Percentiles rank a stretch among this genome's conserved stretches.
Evolutionary conservation across 768 basidiomycete species (phyloP).

Genomic region (Neoboletus brunneissimus): DNA sequence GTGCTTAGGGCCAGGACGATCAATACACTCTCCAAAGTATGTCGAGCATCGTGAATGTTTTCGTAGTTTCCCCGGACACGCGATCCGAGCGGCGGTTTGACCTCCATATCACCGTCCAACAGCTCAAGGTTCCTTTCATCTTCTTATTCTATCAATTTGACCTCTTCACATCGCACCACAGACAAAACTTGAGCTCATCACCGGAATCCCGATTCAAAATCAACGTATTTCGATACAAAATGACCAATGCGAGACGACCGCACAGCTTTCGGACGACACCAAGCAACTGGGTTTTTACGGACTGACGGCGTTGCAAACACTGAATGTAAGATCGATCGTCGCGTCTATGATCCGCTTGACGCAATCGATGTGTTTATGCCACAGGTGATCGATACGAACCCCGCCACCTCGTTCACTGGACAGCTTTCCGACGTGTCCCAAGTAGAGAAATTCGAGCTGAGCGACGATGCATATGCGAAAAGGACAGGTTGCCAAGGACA

Average conservation of each 20-base stretch:
- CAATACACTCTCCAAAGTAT: conserved; percentile 20
- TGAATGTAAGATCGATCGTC: conserved; percentile 57
- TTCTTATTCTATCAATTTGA: neutral
- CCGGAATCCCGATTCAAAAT: conserved; percentile 78
- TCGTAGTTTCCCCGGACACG: conserved; percentile 83
- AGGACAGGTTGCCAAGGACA: conserved; percentile 56
- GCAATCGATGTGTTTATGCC: conserved; percentile 42
- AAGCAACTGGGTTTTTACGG: conserved; percentile 74
- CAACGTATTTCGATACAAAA: conserved; percentile 67
- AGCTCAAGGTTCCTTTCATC: conserved; percentile 68
- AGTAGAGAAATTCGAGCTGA: conserved; percentile 92
- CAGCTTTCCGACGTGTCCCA: conserved; percentile 81
- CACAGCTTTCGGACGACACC: conserved; percentile 60
- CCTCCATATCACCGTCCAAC: conserved; percentile 64
- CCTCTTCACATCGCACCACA: conserved; percentile 27
- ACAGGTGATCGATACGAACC: conserved; percentile 61
- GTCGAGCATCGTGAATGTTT: conserved; percentile 60
- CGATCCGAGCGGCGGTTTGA: conserved; percentile 87
- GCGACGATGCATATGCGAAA: conserved; percentile 74
- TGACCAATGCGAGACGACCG: conserved; percentile 51
- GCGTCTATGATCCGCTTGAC: neutral
- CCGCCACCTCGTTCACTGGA: conserved; percentile 71
- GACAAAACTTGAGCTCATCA: conserved; percentile 84
- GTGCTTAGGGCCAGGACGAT: neutral
- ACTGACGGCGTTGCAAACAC: conserved; percentile 69